phyloP scores from a whole-genome alignment of 768 basidiomycete species.

The Macrolepiota fuliginosa region DNA sequence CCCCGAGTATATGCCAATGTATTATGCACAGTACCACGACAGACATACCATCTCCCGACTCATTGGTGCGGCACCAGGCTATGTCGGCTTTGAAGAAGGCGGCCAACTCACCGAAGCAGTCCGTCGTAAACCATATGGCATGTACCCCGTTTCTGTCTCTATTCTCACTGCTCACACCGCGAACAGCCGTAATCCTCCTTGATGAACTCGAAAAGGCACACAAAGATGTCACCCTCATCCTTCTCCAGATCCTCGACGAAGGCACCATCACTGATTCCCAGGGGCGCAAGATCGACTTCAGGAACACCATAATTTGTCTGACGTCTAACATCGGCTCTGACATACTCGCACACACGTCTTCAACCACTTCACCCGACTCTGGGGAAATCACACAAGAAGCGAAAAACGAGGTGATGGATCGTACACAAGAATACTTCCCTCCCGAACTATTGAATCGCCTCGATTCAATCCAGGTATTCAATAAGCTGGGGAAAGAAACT shows the following conservation, averaged over 20 bases:
- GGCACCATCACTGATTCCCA: slow-evolving; percentile 89
- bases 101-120: slow-evolving; percentile 94
- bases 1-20: not conserved
- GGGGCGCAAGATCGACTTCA: slow-evolving; percentile 90
- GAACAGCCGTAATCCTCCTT: slow-evolving; percentile 68
- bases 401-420: slow-evolving; percentile 64
- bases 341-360: slow-evolving; percentile 66
- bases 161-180: not conserved
- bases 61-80: slow-evolving; percentile 92
- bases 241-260: slow-evolving; percentile 90
- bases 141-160: slow-evolving; percentile 11
- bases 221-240: slow-evolving; percentile 88
- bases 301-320: slow-evolving; percentile 91
- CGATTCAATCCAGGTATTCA: slow-evolving; percentile 86
- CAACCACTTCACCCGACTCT: slow-evolving; percentile 57
- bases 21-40: slow-evolving; percentile 67
- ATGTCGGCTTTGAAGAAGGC: slow-evolving; percentile 89
- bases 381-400: slow-evolving; percentile 55
- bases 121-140: slow-evolving; percentile 84
- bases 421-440: slow-evolving; percentile 79
- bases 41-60: slow-evolving; percentile 88
- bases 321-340: slow-evolving; percentile 88
- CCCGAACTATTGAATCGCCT: slow-evolving; percentile 90
- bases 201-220: slow-evolving; percentile 95
- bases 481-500: slow-evolving; percentile 74